These are phyloP conservation scores for Acrodontium crateriforme DNA, from an alignment of 2,329 filamentous ascomycete genomes.

Conservation along the genomic window DNA sequence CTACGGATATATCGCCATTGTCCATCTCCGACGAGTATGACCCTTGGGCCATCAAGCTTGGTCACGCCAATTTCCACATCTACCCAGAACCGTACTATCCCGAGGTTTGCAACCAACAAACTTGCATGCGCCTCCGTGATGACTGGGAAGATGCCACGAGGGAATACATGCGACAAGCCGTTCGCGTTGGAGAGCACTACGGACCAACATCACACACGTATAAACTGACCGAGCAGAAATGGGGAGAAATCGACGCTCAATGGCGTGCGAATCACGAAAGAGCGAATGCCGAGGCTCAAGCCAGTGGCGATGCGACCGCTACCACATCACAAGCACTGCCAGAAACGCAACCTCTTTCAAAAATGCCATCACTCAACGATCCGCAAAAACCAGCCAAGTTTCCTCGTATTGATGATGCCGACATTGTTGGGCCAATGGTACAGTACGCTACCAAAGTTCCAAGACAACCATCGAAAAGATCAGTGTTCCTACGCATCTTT, in stretches of 20 bases:
- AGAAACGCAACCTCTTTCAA: constrained; percentile 43
- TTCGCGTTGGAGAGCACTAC: constrained; percentile 80
- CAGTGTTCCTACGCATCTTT: constrained; percentile 21
- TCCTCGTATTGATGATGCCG: constrained; percentile 72
- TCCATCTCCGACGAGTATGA: constrained; percentile 36
- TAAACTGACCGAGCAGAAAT: constrained; percentile 73
- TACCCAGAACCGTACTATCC: constrained; percentile 67
- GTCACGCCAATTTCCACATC: constrained; percentile 89
- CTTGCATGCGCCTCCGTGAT: constrained; percentile 45
- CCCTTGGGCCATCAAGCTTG: constrained; percentile 70
- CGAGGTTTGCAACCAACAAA: constrained; percentile 40
- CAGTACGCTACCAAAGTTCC: constrained; percentile 27
- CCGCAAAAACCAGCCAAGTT: constrained; percentile 64
- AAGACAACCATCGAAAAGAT: constrained; percentile 13
- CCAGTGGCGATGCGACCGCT: constrained; percentile 26
- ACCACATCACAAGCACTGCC: constrained; percentile 26
- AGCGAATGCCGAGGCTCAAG: constrained; percentile 30
- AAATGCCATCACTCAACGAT: constrained; percentile 56
- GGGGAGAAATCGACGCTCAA: constrained; percentile 60
- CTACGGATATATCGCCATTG: constrained; percentile 51
- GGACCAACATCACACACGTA: constrained; percentile 82
- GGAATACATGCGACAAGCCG: constrained; percentile 81
- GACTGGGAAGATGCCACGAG: constrained; percentile 74
- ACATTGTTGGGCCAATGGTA: constrained; percentile 88
- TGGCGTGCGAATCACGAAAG: constrained; percentile 62